Conservation (phyloP, 2,329 filamentous ascomycete species). For the Pyrenochaeta sp. region DNA sequence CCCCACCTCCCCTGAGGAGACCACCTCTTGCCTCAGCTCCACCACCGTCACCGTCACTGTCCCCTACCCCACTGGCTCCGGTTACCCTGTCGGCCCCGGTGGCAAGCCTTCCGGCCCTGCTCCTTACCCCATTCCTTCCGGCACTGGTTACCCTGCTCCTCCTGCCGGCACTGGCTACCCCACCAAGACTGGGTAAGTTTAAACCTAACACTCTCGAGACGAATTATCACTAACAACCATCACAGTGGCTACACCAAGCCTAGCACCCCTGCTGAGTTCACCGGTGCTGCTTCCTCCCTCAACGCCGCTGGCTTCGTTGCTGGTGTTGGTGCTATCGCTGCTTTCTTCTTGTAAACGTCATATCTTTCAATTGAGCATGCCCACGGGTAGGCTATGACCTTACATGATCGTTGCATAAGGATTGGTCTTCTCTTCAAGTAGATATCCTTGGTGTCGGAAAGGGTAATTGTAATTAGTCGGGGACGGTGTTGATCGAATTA, state of each 20-base stretch:
- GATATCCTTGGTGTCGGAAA: conserved; percentile 37
- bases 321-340: conserved; percentile 53
- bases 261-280: conserved; percentile 45
- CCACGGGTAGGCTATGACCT: conserved; percentile 49
- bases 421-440: conserved; percentile 29
- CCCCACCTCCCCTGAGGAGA: conserved; percentile 16
- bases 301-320: conserved; percentile 50
- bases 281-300: conserved; percentile 48
- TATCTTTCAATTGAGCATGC: conserved; percentile 41
- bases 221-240: conserved; percentile 16
- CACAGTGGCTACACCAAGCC: conserved; percentile 40
- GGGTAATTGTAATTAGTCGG: conserved; percentile 42
- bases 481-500: conserved; percentile 27
- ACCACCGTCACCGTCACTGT: conserved; percentile 55
- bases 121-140: conserved; percentile 29
- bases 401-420: conserved; percentile 45
- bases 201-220: neutral
- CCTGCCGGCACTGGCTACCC: conserved; percentile 40
- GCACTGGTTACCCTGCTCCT: conserved; percentile 23
- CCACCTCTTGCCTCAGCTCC: conserved; percentile 50
- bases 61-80: conserved; percentile 26
- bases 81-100: conserved; percentile 5
- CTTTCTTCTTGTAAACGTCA: conserved; percentile 55
- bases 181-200: conserved; percentile 44
- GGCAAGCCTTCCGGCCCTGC: conserved; percentile 15